Evolutionary conservation across 2,329 filamentous ascomycete species (phyloP), one percentile per base, ranked within the genome.

Genomic region (Thielaviopsis populi): DNA sequence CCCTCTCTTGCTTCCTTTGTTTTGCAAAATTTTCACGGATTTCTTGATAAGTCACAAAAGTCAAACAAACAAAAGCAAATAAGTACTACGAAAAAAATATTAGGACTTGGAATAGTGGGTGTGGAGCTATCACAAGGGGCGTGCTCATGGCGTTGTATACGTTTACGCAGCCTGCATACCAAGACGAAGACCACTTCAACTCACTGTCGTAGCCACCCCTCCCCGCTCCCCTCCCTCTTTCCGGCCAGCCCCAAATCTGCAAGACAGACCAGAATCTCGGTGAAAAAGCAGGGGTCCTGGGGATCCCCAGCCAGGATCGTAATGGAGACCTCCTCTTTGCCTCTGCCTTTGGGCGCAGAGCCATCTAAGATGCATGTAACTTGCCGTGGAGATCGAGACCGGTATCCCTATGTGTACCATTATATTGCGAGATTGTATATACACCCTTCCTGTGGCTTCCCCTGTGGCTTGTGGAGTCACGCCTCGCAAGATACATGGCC

Each of bases 181-280:
- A 61, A n/a, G 22, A n/a, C 7, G 10, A 61, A 5, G 30, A n/a
- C 41, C 15, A 41, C 43, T 33, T 61, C 43, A 7, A 46, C 19
- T 33, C 30, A 61, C 59, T 13, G n/a, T 61, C 41, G 19, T 41
- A 59, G 13, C 13, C 50, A 41, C 40, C 61, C 46, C 22, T 33
- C 61, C 59, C 43, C 17, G n/a, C 19, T 17, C n/a, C 13, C 43
- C 27, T 42, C 54, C 41, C 41, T 33, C 48, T 50, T 33, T 59
- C 58, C 50, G 11, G 15, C 41, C 53, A 56, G 46, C 40, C 58
- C 33, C 41, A 30, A 43, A 54, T 37, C 46, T 66, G 64, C 64
- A 66, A 22, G 50, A 24, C 27, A 27, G 61, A 59, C 61, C 46
- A 63, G 48, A 63, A 63, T 66, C 61, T 67, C 64, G 66, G 64